Evolutionary conservation across 2,329 filamentous ascomycete species (phyloP).

Genomic region (Fusarium nygamai): DNA sequence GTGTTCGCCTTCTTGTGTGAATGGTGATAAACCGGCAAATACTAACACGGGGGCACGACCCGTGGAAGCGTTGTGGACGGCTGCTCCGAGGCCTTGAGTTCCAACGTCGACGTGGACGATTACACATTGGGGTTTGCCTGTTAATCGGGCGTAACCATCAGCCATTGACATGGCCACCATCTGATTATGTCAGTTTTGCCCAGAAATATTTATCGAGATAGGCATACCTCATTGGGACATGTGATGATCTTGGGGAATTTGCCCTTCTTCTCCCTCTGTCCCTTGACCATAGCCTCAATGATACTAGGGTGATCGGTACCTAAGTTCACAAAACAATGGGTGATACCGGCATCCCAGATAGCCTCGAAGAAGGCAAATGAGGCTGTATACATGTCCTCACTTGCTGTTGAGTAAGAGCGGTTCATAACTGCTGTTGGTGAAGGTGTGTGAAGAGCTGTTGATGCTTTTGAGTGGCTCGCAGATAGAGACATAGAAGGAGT

Average conservation of each 20-base stretch:
- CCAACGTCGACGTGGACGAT: conserved; percentile 86
- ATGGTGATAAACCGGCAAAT: conserved; percentile 81
- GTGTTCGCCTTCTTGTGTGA: conserved; percentile 81
- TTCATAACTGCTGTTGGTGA: conserved; percentile 22
- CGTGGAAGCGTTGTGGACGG: conserved; percentile 81
- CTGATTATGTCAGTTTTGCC: conserved; percentile 50
- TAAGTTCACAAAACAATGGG: conserved; percentile 71
- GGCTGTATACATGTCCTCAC: conserved; percentile 70
- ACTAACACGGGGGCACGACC: conserved; percentile 80
- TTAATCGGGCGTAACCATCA: conserved; percentile 80
- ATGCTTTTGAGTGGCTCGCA: conserved; percentile 3
- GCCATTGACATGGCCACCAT: conserved; percentile 90
- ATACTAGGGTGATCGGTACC: conserved; percentile 81
- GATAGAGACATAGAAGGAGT: not conserved
- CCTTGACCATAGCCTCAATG: conserved; percentile 83
- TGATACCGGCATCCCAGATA: conserved; percentile 74
- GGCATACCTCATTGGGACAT: conserved; percentile 77
- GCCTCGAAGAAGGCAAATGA: conserved; percentile 87
- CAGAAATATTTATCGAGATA: not conserved
- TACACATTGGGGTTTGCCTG: conserved; percentile 77
- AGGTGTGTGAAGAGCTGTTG: conserved; percentile 14
- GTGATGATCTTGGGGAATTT: conserved; percentile 80
- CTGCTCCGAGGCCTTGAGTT: conserved; percentile 80
- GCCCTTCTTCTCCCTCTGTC: conserved; percentile 71
- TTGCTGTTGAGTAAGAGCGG: conserved; percentile 40